phyloP scores from a whole-genome alignment of 1,284 basidiomycete genomes.

The Sporisorium reilianum region DNA sequence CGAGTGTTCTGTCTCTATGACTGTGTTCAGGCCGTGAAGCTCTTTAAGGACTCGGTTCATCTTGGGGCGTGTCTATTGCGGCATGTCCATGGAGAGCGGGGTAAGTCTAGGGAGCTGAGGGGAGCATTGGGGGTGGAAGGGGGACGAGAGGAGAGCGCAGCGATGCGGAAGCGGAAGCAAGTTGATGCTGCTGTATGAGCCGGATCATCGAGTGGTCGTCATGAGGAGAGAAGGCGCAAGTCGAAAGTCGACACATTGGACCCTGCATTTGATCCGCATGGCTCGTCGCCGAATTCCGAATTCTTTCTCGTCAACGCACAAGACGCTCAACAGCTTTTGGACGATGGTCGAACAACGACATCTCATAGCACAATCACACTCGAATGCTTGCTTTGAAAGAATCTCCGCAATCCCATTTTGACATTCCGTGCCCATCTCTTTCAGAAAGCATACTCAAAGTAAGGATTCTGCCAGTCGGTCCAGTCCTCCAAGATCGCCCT shows the following conservation, averaged over 20 bases:
- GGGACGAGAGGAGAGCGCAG: too few species aligned
- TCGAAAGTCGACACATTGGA: constrained; percentile 13
- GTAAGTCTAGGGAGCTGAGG: background rate
- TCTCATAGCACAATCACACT: too few species aligned
- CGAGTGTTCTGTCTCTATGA: constrained; percentile 14
- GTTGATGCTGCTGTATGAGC: background rate
- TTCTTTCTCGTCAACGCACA: too few species aligned
- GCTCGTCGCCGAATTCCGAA: constrained; percentile 14
- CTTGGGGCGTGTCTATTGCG: background rate
- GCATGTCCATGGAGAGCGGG: background rate
- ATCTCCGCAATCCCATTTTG: constrained; percentile 17
- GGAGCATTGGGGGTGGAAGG: background rate
- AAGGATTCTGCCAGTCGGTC: constrained; percentile 52
- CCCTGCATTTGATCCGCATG: constrained; percentile 16
- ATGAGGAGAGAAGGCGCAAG: background rate
- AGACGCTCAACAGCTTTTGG: too few species aligned
- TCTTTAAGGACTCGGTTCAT: constrained; percentile 11
- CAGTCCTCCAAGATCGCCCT: constrained; percentile 43
- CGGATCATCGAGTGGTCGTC: background rate
- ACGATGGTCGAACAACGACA: too few species aligned
- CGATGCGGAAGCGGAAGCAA: background rate
- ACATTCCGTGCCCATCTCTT: background rate
- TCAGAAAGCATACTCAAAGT: constrained; percentile 46
- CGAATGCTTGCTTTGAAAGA: too few species aligned
- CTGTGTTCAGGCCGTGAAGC: constrained; percentile 16